Percentiles rank a stretch among this genome's conserved stretches.
These are phyloP conservation scores for Lasiodiplodia theobromae DNA, from an alignment of 2,329 filamentous ascomycete genomes.

Conservation along the genomic window DNA sequence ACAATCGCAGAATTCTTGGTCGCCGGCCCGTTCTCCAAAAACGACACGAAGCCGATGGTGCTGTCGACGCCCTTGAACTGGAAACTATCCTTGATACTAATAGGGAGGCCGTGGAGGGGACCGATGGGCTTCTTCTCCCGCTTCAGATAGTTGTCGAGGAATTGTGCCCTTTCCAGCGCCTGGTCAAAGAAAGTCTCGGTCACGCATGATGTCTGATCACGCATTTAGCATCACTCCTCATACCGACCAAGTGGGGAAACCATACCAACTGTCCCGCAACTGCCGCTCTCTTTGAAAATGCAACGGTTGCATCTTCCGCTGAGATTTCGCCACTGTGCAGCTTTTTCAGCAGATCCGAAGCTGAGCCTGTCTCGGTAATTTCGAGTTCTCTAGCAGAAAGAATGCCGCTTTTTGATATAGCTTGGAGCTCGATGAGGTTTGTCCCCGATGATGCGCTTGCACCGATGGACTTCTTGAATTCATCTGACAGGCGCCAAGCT, in stretches of 20 bases:
- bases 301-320: constrained; percentile 55
- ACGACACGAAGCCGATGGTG: constrained; percentile 58
- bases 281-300: constrained; percentile 61
- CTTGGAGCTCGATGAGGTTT: constrained; percentile 8
- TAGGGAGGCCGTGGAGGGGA: constrained; percentile 59
- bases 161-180: constrained; percentile 42
- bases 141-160: constrained; percentile 42
- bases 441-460: neutral
- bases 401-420: constrained; percentile 36
- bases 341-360: constrained; percentile 40
- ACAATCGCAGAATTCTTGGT: constrained; percentile 36
- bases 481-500: constrained; percentile 38
- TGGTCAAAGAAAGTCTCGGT: constrained; percentile 50
- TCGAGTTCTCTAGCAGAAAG: constrained; percentile 42
- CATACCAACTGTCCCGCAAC: constrained; percentile 63
- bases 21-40: constrained; percentile 38
- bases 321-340: constrained; percentile 38
- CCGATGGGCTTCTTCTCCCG: constrained; percentile 49
- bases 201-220: constrained; percentile 44
- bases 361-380: constrained; percentile 46
- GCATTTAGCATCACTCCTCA: neutral
- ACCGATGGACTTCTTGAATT: constrained; percentile 25
- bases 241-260: neutral
- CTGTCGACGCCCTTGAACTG: constrained; percentile 55
- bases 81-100: constrained; percentile 59